phyloP scores from a whole-genome alignment of 768 basidiomycete species.

The Crucibulum laeve region DNA sequence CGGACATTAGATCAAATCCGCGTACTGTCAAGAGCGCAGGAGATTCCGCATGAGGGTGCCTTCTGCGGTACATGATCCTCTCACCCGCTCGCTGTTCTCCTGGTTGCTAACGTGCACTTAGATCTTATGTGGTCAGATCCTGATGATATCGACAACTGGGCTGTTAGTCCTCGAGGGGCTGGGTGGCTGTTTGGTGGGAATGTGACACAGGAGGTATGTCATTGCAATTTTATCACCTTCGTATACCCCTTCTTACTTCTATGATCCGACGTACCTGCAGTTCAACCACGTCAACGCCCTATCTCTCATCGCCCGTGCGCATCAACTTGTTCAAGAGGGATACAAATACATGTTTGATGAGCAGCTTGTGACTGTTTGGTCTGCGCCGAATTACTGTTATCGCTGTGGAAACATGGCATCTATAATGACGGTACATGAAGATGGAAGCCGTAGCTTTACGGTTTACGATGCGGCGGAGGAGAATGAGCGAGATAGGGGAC shows the following conservation, averaged over 20 bases:
- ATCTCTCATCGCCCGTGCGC: constrained; percentile 86
- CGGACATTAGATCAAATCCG: constrained; percentile 93
- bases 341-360: constrained; percentile 97
- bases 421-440: constrained; percentile 79
- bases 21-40: constrained; percentile 90
- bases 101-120: constrained; percentile 19
- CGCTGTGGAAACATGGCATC: constrained; percentile 83
- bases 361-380: constrained; percentile 90
- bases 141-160: constrained; percentile 94
- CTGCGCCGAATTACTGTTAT: constrained; percentile 82
- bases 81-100: background rate
- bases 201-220: constrained; percentile 75
- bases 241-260: background rate
- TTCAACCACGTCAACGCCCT: constrained; percentile 93
- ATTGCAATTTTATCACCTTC: constrained; percentile 1
- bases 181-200: constrained; percentile 91
- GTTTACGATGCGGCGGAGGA: constrained; percentile 87
- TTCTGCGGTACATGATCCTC: constrained; percentile 68
- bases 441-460: constrained; percentile 63
- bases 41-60: constrained; percentile 98
- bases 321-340: constrained; percentile 95
- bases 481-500: constrained; percentile 81
- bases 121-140: constrained; percentile 99
- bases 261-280: constrained; percentile 26
- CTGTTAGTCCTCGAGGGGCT: constrained; percentile 92